Percentiles rank a stretch among this genome's conserved stretches.
Conservation (phyloP, 331 rosid genomes). For the Acacia concinna region DNA sequence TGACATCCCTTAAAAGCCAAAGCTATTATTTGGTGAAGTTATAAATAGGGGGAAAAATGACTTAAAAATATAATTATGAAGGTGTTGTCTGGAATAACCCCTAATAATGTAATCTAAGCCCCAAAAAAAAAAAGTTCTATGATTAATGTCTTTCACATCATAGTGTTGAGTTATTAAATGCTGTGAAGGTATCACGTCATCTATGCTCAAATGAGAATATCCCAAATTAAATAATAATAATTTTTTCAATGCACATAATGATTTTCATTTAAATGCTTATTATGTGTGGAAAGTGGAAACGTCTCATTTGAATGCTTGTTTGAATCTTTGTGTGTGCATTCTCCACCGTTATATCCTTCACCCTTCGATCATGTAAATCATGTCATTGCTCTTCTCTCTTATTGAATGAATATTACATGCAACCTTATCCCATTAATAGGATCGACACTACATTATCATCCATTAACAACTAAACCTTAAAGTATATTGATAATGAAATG, state of each 20-base stretch:
- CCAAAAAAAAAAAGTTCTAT: neutral
- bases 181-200: neutral
- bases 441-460: no score
- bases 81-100: neutral
- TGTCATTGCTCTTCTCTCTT: neutral
- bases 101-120: neutral
- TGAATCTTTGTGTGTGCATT: neutral
- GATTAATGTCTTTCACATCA: neutral
- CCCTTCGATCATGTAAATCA: neutral
- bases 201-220: neutral
- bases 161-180: neutral
- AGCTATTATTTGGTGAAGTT: neutral
- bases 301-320: no score
- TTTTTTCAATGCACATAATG: neutral
- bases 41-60: neutral
- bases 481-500: no score
- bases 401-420: no score
- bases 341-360: neutral
- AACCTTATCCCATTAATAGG: no score
- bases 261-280: neutral
- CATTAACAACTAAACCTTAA: neutral
- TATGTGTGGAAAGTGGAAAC: neutral
- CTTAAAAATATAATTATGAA: neutral
- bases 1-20: neutral
- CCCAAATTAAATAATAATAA: neutral